Base-by-base conservation (phyloP, 2,329 filamentous ascomycete species). In the Penicillium italicum region DNA sequence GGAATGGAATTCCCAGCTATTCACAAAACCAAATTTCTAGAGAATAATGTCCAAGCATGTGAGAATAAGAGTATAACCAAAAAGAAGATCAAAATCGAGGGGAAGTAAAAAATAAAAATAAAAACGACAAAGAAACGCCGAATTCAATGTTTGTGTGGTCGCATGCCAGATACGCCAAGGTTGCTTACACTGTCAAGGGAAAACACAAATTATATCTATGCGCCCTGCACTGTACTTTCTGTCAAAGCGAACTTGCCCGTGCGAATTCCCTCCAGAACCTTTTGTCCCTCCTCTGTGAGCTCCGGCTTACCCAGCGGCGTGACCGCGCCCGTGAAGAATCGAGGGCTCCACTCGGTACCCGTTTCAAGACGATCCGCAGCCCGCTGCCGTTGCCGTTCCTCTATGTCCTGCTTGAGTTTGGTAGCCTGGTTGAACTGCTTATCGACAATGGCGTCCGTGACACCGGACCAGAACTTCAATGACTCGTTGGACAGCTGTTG, bases 371-470 rank as follows among this genome's bases (percentile, higher is more conserved):
- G 82, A 69, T 93, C 85, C 24, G 90, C 85, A 1, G 90, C 92
- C 76, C 90, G 93, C 66, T 89, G 84, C 31, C 94, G 82, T 76
- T 99, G 94, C 41, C 82, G 81, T 73, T 99, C 94, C 74, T 99
- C 94, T 11, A 99, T 84, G 66, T 96, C 91, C 57, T 91, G 85
- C 78, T 99, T 99, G 59, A 94, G 78, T 20, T 83, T 85, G 22
- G 94, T 99, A 8, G 94, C 94, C 61, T 88, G 85, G 40, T 82
- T 83, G 74, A 86, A 99, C 70, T 96, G 90, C 75, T 92, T 95
- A 58, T 85, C 78, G 22, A 84, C 74, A 68, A 99, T 97, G 34
- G 92, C 91, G 50, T 89, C 82, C 18, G 94, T 97, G 42, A 99
- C 93, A 24, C 84, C 84, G 33, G 85, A 82, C 94, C 94, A 99